Conservation (phyloP, 495 filamentous ascomycete genomes). For the Aspergillus asperescens region DNA sequence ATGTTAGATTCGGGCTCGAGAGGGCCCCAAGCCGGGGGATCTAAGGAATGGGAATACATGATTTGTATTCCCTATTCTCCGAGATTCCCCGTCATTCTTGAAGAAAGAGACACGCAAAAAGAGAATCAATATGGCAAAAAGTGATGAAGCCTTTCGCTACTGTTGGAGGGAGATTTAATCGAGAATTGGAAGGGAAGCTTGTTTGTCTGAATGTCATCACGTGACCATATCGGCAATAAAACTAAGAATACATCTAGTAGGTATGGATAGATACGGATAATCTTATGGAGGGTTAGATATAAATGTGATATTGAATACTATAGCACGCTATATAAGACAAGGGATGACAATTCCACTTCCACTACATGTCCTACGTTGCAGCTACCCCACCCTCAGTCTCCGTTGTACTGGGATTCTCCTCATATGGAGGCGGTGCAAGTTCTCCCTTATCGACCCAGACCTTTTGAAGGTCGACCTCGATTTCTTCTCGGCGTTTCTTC, state of each 20-base stretch:
- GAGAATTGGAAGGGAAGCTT: constrained; percentile 4
- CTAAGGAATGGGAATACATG: neutral
- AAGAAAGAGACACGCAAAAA: neutral
- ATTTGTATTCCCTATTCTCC: neutral
- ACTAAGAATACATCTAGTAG: neutral
- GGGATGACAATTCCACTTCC: neutral
- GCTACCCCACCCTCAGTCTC: constrained; percentile 7
- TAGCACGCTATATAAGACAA: neutral
- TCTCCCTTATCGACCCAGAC: constrained; percentile 51
- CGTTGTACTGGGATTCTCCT: constrained; percentile 14
- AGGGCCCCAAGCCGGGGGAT: neutral
- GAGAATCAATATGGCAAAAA: neutral
- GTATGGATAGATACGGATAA: neutral
- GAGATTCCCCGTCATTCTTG: neutral
- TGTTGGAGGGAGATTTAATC: neutral
- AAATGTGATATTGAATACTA: no score
- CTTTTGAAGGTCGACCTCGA: constrained; percentile 61
- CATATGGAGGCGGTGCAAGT: constrained; percentile 39
- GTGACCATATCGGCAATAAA: neutral
- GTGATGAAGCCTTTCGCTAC: neutral
- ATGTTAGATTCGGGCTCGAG: neutral
- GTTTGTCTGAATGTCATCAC: neutral
- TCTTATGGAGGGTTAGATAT: no score
- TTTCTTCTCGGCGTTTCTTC: constrained; percentile 71
- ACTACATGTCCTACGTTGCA: neutral